Evolutionary conservation across 768 basidiomycete species (phyloP).

Genomic region (Pleurotus cornucopiae): DNA sequence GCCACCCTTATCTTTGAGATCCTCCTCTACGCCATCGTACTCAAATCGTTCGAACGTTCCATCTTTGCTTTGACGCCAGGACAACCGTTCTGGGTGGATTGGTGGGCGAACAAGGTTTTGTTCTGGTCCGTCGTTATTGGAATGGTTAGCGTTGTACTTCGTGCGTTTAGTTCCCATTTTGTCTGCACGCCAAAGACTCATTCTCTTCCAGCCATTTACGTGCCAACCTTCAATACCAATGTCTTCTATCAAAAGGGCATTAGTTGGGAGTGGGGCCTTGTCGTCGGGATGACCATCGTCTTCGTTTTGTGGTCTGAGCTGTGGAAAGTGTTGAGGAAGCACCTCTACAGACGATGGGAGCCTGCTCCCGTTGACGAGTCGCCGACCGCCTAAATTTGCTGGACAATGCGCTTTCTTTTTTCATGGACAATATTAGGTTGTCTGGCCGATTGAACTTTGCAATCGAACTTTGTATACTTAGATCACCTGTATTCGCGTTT

Average conservation of each 20-base stretch:
- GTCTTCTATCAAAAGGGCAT: conserved; percentile 35
- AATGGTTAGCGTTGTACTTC: conserved; percentile 32
- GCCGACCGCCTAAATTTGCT: background rate
- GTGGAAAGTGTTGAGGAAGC: conserved; percentile 30
- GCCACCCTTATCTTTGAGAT: conserved; percentile 35
- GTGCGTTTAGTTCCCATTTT: conserved; percentile 19
- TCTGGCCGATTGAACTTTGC: background rate
- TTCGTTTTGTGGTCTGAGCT: conserved; percentile 33
- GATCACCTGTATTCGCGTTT: too few relatives aligned
- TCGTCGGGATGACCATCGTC: conserved; percentile 29
- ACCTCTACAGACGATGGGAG: conserved; percentile 25
- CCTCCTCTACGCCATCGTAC: conserved; percentile 29
- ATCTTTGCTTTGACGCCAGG: conserved; percentile 32
- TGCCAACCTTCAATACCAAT: conserved; percentile 30
- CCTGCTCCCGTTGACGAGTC: conserved; percentile 1
- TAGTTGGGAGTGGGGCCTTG: conserved; percentile 37
- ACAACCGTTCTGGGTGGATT: conserved; percentile 27
- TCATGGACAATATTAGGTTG: background rate
- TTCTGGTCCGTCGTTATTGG: conserved; percentile 29
- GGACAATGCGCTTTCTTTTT: background rate
- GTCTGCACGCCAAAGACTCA: background rate
- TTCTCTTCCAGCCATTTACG: conserved; percentile 26
- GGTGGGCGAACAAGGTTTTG: conserved; percentile 30
- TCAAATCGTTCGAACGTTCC: conserved; percentile 37
- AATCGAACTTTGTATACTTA: too few relatives aligned